Evolutionary conservation across 2,329 filamentous ascomycete genomes (phyloP).

Genomic region (Pestalotiopsis sp.): DNA sequence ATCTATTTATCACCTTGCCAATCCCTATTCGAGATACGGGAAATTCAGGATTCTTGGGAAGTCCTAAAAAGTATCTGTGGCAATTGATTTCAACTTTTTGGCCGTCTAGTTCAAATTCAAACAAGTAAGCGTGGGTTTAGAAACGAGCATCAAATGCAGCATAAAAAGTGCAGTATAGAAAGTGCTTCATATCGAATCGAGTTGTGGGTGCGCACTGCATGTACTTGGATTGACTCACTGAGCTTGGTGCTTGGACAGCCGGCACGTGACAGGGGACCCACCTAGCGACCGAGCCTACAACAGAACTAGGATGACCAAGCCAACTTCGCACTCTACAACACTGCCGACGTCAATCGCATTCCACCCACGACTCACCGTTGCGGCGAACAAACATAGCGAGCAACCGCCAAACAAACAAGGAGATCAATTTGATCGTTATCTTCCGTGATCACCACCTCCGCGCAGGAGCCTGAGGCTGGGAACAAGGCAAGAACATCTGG

Average conservation of each 20-base stretch:
- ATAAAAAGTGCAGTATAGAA: no score
- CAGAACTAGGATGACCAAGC: conserved; percentile 14
- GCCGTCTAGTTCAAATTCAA: no score
- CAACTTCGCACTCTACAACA: conserved; percentile 15
- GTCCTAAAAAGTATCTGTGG: no score
- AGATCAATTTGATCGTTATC: neutral
- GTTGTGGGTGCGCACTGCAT: no score
- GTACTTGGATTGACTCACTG: neutral
- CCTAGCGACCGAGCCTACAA: conserved; percentile 1
- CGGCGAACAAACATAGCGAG: neutral
- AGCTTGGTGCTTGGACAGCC: neutral
- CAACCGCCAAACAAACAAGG: neutral
- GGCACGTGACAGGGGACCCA: conserved; percentile 6
- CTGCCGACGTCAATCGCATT: neutral
- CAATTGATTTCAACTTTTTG: no score
- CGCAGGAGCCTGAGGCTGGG: neutral
- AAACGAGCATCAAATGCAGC: no score
- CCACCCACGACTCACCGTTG: neutral
- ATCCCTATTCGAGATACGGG: no score
- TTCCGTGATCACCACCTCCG: neutral
- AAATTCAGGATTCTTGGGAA: no score
- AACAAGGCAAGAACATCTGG: neutral
- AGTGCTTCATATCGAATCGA: no score
- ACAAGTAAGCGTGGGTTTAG: no score
- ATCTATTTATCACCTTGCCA: no score